Evolutionary conservation across 2,329 filamentous ascomycete species (phyloP), one percentile per base, ranked within the genome.

Genomic region (Malbranchea cinnamomea): DNA sequence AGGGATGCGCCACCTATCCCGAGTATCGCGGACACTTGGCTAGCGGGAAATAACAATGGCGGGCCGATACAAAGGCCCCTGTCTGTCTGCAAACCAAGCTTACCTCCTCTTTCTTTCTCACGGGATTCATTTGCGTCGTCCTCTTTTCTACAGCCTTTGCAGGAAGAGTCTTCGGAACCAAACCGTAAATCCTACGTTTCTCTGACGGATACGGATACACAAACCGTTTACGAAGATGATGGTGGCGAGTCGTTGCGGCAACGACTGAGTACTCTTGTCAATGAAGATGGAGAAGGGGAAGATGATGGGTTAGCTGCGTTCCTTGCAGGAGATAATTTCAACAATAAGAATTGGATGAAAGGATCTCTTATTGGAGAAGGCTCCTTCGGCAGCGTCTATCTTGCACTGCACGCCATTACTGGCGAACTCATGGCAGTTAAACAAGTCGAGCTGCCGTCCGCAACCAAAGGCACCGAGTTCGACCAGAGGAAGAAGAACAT

Each of bases 281-380:
- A 78, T 10, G 80, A 91, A 43, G 87, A 95, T 46, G 85, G 84
- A 19, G 87, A 94, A 50, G 89, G 92, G 45, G 74, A 74, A 5
- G 87, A 95, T 45, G 81, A 85, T 47, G 85, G 89, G 44, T 66
- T 95, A 13, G 74, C 78, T 43, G 85, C 85, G 48, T 94, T 94
- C 64, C 66, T 95, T 23, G 75, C 83, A 19, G 82, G 83, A 40
- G 83, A 94, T 49, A 91, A 83, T 6, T 95, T 89, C 74, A 85
- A 91, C 41, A 85, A 93, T 39, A 80, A 87, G 60, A 92, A 93
- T 55, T 98, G 91, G 81, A 95, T 98, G 84, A 94, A 95, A 63
- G 89, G 89, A 48, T 85, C 87, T 18, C 66, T 95, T 39, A 98
- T 98, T 42, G 89, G 89, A 18, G 84, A 94, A 56, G 89, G 89